A percentile compares a stretch with the other conserved stretches of the same genome.
These are phyloP conservation scores for Selenicereus undatus DNA, from an alignment of 148 eudicot species.

Conservation along the genomic window DNA sequence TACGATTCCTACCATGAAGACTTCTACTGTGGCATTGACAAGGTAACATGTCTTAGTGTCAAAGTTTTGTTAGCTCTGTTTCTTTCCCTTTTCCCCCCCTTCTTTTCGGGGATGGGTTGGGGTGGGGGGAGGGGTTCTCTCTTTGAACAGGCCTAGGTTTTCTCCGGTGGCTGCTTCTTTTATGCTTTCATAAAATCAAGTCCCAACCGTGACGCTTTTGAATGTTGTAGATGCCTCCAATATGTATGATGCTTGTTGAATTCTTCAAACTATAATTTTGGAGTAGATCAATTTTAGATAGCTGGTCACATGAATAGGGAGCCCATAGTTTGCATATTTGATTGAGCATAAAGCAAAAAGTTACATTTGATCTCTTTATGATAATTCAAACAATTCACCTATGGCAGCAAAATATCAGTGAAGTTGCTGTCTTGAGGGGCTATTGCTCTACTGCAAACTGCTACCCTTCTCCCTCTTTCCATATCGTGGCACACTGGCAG, in stretches of 20 bases:
- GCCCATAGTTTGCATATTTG: not conserved
- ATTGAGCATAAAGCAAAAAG: not conserved
- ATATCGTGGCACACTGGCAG: too few relatives aligned
- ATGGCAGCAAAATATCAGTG: not conserved
- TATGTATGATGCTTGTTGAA: too few relatives aligned
- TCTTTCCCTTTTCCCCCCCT: not conserved
- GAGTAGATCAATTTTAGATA: not conserved
- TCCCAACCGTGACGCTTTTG: too few relatives aligned
- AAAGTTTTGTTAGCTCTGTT: not conserved
- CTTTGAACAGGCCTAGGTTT: too few relatives aligned
- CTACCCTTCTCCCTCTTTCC: too few relatives aligned
- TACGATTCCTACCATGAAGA: slow-evolving; percentile 38
- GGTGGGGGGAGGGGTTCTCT: not conserved
- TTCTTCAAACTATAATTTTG: too few relatives aligned
- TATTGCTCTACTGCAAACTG: too few relatives aligned
- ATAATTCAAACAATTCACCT: not conserved
- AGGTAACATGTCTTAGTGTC: slow-evolving; percentile 38
- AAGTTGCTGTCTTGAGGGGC: not conserved
- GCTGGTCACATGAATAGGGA: not conserved
- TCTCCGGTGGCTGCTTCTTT: too few relatives aligned
- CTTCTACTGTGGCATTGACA: slow-evolving; percentile 49
- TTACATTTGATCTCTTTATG: not conserved
- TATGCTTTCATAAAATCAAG: too few relatives aligned
- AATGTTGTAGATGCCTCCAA: too few relatives aligned
- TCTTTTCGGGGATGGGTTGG: not conserved